These are phyloP conservation scores for Daedalea quercina DNA, from an alignment of 768 basidiomycete species.

Conservation along the genomic window DNA sequence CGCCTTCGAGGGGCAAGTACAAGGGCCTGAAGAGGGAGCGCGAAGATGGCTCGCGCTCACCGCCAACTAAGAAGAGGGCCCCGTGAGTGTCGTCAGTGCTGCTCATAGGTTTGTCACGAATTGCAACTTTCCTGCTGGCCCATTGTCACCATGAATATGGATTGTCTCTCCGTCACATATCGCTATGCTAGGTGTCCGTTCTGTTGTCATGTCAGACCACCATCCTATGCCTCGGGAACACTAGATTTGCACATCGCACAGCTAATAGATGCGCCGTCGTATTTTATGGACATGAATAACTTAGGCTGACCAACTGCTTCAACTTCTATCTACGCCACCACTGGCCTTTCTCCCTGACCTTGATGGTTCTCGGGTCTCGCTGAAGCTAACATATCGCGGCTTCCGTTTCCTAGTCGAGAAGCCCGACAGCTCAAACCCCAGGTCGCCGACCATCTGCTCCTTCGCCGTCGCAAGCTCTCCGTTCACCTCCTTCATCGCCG, in stretches of 20 bases:
- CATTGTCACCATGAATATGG: too few species aligned
- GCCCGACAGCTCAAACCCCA: neutral
- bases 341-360: too few species aligned
- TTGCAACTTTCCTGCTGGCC: too few species aligned
- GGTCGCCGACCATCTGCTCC: constrained; percentile 3
- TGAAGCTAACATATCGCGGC: neutral
- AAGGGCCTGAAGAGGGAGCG: constrained; percentile 10
- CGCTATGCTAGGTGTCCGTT: too few species aligned
- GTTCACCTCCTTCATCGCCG: constrained; percentile 4
- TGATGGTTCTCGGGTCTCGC: neutral
- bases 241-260: too few species aligned
- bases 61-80: constrained; percentile 1
- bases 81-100: neutral
- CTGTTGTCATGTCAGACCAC: too few species aligned
- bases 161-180: too few species aligned
- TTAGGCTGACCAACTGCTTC: too few species aligned
- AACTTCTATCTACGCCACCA: too few species aligned
- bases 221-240: too few species aligned
- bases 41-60: constrained; percentile 1
- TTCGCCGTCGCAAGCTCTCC: constrained; percentile 7
- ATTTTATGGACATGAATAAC: too few species aligned
- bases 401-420: neutral
- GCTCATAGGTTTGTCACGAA: neutral
- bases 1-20: neutral
- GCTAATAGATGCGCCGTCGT: too few species aligned